Conservation (phyloP, 2,329 filamentous ascomycete genomes). For the Leptographium galeiforme region DNA sequence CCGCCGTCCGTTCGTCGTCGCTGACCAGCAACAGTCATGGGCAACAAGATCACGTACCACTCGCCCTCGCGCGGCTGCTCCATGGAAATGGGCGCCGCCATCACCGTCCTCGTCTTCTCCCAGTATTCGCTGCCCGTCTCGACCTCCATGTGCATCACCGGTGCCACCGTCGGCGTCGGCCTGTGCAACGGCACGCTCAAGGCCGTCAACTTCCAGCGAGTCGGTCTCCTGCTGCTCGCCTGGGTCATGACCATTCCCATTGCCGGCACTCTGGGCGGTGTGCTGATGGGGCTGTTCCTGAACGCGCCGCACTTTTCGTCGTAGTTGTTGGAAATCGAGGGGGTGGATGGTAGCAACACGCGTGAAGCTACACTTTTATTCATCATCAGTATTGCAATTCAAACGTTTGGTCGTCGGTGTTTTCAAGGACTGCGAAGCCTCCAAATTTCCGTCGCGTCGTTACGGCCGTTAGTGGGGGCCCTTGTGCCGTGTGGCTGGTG, state of each 20-base stretch:
- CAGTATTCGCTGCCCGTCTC: conserved; percentile 65
- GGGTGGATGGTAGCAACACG: background rate
- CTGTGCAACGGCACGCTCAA: conserved; percentile 60
- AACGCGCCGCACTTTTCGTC: conserved; percentile 43
- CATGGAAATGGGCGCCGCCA: conserved; percentile 69
- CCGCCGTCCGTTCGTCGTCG: conserved; percentile 6
- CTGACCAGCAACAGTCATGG: conserved; percentile 47
- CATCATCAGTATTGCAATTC: no score
- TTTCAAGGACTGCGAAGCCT: no score
- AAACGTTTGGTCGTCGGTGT: no score
- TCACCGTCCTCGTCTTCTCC: conserved; percentile 64
- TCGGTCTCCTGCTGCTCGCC: conserved; percentile 50
- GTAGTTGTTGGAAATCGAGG: background rate
- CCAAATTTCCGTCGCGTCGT: no score
- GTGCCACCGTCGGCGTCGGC: conserved; percentile 64
- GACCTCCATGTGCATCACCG: conserved; percentile 69
- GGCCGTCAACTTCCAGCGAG: conserved; percentile 65
- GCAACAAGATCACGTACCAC: conserved; percentile 68
- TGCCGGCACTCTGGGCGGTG: conserved; percentile 41
- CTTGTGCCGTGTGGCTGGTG: no score
- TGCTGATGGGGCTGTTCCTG: conserved; percentile 34
- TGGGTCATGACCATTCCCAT: conserved; percentile 56
- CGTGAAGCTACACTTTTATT: background rate
- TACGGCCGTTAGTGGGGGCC: no score
- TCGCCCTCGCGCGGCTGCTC: conserved; percentile 43